Base-by-base conservation (phyloP, 2,329 filamentous ascomycete genomes). In the Corynespora cassiicola region DNA sequence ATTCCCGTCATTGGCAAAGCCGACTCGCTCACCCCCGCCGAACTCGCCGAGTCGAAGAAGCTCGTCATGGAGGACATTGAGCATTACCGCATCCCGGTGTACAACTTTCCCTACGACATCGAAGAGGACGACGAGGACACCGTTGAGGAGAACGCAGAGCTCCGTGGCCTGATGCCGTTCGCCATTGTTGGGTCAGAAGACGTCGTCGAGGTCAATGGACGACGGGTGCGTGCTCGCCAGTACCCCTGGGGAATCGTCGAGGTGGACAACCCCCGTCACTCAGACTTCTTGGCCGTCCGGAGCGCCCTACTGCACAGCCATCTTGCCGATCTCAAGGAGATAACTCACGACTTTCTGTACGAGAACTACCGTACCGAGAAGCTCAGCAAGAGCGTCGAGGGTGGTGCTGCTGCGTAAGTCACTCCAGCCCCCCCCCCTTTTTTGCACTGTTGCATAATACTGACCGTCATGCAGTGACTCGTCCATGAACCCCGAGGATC, bases 361-460 rank as follows among this genome's bases (percentile, higher is more conserved):
- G 94, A 99, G 73, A 99, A 99, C 78, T 99, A 99, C 82, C 90
- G 94, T 90, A 99, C 94, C 66, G 94, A 99, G 88, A 97, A 97
- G 80, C 88, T 99, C 63, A 95, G 89, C 79, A 99, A 97, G 89
- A 96, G 90, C 70, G 94, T 99, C 59, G 91, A 96, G 68, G 89
- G 89, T 71, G 88, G 88, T 75, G 81, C 84, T 74, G 82, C 84
- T 82, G 84, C 84, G 90, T 96, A 88, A 60, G 90, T 90, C 45
- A n/a, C n/a, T n/a, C n/a, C n/a, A n/a, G n/a, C n/a, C n/a, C n/a
- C n/a, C 7, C 15, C 29, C 29, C 23, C 23, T 26, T 8, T 14
- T 12, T 12, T 29, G 6, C 11, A 11, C 12, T 22, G 9, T 7
- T 25, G n/a, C 22, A 16, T 7, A 12, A 21, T 45, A 36, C 61